Percentiles rank a stretch among this genome's conserved stretches.
Evolutionary conservation across 805 yeast species (phyloP).

Genomic region (Pichia deserticola): DNA sequence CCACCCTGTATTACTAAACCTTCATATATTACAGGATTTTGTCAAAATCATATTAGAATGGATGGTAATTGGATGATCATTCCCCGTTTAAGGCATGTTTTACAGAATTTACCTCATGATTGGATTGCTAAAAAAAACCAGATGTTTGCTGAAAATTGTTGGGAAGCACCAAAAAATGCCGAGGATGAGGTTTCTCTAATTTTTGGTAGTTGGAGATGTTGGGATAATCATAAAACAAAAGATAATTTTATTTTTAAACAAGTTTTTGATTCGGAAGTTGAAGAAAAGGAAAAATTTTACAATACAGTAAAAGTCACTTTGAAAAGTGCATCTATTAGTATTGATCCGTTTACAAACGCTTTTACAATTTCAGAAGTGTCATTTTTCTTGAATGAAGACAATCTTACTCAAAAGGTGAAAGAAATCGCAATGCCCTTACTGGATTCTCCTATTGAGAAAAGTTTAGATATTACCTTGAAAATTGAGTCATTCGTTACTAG

Average conservation of each 20-base stretch:
- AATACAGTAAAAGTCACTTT: slow-evolving; percentile 9
- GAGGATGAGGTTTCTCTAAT: slow-evolving; percentile 45
- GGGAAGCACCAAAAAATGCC: slow-evolving; percentile 47
- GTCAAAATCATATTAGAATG: slow-evolving; percentile 66
- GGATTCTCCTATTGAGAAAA: slow-evolving; percentile 13
- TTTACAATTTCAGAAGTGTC: slow-evolving; percentile 12
- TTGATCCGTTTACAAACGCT: slow-evolving; percentile 18
- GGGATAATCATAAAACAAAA: slow-evolving; percentile 75
- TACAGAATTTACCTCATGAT: slow-evolving; percentile 45
- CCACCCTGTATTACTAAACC: slow-evolving; percentile 89
- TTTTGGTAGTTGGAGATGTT: slow-evolving; percentile 78
- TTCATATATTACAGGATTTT: slow-evolving; percentile 67
- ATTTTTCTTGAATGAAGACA: slow-evolving; percentile 10
- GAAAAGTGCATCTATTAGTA: slow-evolving; percentile 13
- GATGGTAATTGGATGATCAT: slow-evolving; percentile 84
- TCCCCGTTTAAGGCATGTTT: slow-evolving; percentile 69
- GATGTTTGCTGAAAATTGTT: slow-evolving; percentile 25
- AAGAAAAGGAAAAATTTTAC: slow-evolving; percentile 1
- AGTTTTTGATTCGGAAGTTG: slow-evolving; percentile 35
- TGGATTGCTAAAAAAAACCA: slow-evolving; percentile 37
- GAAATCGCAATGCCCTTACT: slow-evolving; percentile 13
- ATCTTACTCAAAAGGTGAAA: slow-evolving; percentile 10
- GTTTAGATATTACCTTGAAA: slow-evolving; percentile 16
- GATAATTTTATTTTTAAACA: slow-evolving; percentile 46
- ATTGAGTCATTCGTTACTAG: slow-evolving; percentile 14